Evolutionary conservation across 805 yeast genomes (phyloP).

Genomic region (Barnettozyma californica): DNA sequence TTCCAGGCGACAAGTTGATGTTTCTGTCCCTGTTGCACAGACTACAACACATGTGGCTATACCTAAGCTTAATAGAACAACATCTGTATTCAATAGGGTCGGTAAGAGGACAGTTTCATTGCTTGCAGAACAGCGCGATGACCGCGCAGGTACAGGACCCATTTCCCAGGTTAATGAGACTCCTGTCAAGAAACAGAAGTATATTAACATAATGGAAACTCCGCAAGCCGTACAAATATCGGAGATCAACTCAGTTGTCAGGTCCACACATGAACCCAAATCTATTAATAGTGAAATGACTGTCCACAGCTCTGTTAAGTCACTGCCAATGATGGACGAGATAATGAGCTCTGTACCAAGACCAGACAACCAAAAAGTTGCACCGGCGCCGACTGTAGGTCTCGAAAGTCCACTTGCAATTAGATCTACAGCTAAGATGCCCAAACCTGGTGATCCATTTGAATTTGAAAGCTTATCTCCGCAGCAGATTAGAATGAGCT

Average conservation of each 20-base stretch:
- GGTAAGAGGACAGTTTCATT: slow-evolving; percentile 17
- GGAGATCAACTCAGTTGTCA: not conserved
- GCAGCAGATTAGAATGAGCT: not conserved
- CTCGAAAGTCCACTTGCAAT: slow-evolving; percentile 21
- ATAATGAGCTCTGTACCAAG: slow-evolving; percentile 1
- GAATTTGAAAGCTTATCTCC: slow-evolving; percentile 7
- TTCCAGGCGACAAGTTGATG: slow-evolving; percentile 24
- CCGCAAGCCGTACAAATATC: slow-evolving; percentile 10
- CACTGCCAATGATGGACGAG: not conserved
- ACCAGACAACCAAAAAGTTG: not conserved
- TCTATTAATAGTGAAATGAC: slow-evolving; percentile 6
- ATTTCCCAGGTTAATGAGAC: slow-evolving; percentile 26
- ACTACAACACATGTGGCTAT: slow-evolving; percentile 4
- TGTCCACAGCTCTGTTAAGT: not conserved
- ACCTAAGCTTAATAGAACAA: slow-evolving; percentile 10
- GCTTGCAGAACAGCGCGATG: not conserved
- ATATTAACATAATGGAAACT: slow-evolving; percentile 16
- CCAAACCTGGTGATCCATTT: slow-evolving; percentile 16
- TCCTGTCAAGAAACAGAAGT: slow-evolving; percentile 21
- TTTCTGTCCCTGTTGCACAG: slow-evolving; percentile 19
- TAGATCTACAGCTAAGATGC: slow-evolving; percentile 12
- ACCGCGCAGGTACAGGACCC: slow-evolving; percentile 5
- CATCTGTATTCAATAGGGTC: slow-evolving; percentile 24
- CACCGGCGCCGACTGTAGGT: not conserved
- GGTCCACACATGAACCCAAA: not conserved